These are phyloP conservation scores for Boletus sp. DNA, from an alignment of 1,284 basidiomycete species.

Conservation along the genomic window DNA sequence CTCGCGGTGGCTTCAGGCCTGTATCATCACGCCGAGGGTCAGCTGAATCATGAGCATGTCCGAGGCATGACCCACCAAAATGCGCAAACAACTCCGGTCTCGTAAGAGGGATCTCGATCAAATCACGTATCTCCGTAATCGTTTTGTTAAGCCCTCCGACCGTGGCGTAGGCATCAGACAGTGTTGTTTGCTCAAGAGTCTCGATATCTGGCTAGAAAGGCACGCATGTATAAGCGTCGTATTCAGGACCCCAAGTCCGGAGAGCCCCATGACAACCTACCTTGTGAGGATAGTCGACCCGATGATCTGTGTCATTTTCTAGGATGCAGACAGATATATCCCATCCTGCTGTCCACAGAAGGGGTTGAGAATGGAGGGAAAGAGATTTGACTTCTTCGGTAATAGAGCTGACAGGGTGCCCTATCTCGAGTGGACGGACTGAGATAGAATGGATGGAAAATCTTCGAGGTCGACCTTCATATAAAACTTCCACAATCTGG, in stretches of 20 bases:
- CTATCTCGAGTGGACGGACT: conserved; percentile 31
- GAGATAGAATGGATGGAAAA: conserved; percentile 56
- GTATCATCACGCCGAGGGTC: conserved; percentile 11
- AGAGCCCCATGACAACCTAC: conserved; percentile 21
- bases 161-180: conserved; percentile 59
- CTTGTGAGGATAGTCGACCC: conserved; percentile 29
- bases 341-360: conserved; percentile 63
- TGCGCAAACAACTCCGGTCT: conserved; percentile 87
- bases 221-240: conserved; percentile 13
- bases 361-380: conserved; percentile 36
- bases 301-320: conserved; percentile 31
- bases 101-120: conserved; percentile 93
- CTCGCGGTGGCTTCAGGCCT: conserved; percentile 88
- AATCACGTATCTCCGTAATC: conserved; percentile 85
- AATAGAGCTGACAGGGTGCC: conserved; percentile 35
- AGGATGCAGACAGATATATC: conserved; percentile 54
- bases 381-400: conserved; percentile 43
- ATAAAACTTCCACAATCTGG: conserved; percentile 62
- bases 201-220: conserved; percentile 43
- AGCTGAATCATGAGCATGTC: conserved; percentile 5
- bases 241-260: conserved; percentile 7
- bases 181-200: conserved; percentile 41
- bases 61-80: conserved; percentile 59
- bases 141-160: conserved; percentile 91
- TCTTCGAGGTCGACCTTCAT: conserved; percentile 56